Evolutionary conservation across 1,284 basidiomycete species (phyloP), one percentile per base, ranked within the genome.

Genomic region (Trichosporon asahii): DNA sequence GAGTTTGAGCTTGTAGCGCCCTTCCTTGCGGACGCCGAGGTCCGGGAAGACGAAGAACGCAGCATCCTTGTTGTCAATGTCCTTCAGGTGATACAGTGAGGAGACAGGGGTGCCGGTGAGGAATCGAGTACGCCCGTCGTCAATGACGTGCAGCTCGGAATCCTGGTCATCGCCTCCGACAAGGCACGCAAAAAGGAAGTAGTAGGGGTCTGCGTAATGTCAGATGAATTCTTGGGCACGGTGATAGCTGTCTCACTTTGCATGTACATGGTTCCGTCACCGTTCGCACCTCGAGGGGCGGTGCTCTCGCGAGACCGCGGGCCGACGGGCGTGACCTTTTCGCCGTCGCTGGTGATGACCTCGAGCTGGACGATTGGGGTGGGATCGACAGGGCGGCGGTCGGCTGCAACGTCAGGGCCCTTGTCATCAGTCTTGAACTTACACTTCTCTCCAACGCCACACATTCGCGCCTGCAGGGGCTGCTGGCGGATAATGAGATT

Each of bases 321-420:
- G 40, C 67, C 72, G 23, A 72, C 66, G 14, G 75, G 70, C 7
- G 75, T 78, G 37, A 77, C 73, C 35, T 80, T 77, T 44, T 83
- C 85, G 49, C 86, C 84, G n/a, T 87, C 82, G 8, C 87, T 89
- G 82, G 93, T 91, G 75, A 93, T 87, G 68, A 98, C 92, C 67
- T 91, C 90, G 7, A 98, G 88, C 82, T 96, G 94, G n/a, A 98
- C 90, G 81, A 98, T 95, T 14, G 95, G 95, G 0, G 94, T 94
- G 0, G 96, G 95, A 85, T 98, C 94, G 79, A 98, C 94, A 2
- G 95, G 94, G 33, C 95, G 87, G 46, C 95, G 88, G 85, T 98
- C 93, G 70, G 93, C 93, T 94, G 82, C n/a, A 12, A 44, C 18
- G 66, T 63, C 29, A 70, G 67, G 33, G 65, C 46, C 60, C 31